A percentile compares a stretch with the other conserved stretches of the same genome.
These are phyloP conservation scores for Toxoplasma gondii DNA, from an alignment of 169 alveolate species.

Conservation along the genomic window DNA sequence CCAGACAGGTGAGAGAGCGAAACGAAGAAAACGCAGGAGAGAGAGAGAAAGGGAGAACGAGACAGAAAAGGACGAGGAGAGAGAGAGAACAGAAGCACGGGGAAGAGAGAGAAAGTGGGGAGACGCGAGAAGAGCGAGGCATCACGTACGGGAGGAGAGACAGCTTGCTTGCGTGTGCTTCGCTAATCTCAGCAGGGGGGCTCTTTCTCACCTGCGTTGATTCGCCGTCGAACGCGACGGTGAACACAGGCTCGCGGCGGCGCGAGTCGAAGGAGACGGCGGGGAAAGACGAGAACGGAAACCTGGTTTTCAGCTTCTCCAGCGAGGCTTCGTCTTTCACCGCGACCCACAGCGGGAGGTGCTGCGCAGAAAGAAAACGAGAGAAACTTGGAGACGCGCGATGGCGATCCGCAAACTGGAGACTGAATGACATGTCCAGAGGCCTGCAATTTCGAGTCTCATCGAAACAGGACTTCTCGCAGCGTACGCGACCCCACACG, in stretches of 20 bases:
- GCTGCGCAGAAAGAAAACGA: neutral
- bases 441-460: too few relatives aligned
- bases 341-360: constrained; percentile 17
- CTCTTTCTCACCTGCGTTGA: neutral
- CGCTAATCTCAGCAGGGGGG: too few relatives aligned
- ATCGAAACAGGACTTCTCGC: too few relatives aligned
- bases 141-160: neutral
- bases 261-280: neutral
- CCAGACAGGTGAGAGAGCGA: neutral
- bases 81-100: neutral
- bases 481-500: too few relatives aligned
- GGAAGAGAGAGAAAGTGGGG: neutral
- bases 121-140: neutral
- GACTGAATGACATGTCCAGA: neutral
- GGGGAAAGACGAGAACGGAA: constrained; percentile 12
- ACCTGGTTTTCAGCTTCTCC: neutral
- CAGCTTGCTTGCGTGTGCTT: too few relatives aligned
- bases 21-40: neutral
- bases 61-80: neutral
- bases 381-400: neutral
- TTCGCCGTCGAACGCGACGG: neutral
- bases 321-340: neutral
- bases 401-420: neutral
- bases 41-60: neutral
- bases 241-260: neutral